Base-by-base conservation (phyloP, 1,284 basidiomycete genomes). In the Laetiporus sulphureus region DNA sequence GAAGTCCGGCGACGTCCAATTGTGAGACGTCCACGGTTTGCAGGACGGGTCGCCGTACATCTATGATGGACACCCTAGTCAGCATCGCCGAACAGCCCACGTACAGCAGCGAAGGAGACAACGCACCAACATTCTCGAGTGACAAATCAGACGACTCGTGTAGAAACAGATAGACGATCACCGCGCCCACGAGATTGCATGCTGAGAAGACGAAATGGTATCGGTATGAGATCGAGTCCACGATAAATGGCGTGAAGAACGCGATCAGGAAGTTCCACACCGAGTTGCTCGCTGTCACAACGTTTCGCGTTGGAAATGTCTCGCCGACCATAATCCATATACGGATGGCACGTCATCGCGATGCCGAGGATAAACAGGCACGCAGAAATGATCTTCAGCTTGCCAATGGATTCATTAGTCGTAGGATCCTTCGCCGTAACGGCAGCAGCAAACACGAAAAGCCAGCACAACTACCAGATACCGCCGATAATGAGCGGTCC, bases 291-390 rank as follows among this genome's bases (percentile, higher is more conserved):
- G 79, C 72, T 0, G 84, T 86, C 4, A 83, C 83, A 42, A 85
- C 71, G 4, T 83, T 86, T 32, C 77, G 67, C 10, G 81, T 84
- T 0, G 81, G 77, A 70, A 88, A 88, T 1, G 81, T 84, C 62
- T 90, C 86, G 27, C 82, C 82, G 45, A 80, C 81, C 15, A 85
- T 64, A 59, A 83, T 85, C 83, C 84, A 88, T 39, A 86, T 64
- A 42, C 80, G 78, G 77, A 21, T 73, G 79, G 82, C 83, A 89
- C 16, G 85, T 87, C 61, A 71, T 78, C 2, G 86, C 83, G 56
- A 81, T 89, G 11, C 83, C 83, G 24, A 83, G 60, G 55, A 90
- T 89, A 65, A 89, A 89, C 55, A 91, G 55, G 55, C 83, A 88
- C 0, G 84, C 80, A n/a, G 76, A 71, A 48, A 85, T 75, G 51